These are phyloP conservation scores for Debaryomyces tyrocola DNA, from an alignment of 805 yeast species.

Conservation along the genomic window DNA sequence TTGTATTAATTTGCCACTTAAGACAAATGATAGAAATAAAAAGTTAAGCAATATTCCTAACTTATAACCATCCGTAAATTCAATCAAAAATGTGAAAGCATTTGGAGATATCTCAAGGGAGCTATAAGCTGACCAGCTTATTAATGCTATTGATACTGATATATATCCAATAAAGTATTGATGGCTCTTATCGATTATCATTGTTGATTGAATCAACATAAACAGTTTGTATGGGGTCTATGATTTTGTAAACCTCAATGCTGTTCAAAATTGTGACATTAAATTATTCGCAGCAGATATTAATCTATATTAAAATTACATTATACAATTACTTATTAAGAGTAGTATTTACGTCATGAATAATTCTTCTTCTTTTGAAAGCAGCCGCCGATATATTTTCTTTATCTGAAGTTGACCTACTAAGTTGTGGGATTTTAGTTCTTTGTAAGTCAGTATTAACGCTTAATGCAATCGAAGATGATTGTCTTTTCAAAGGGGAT, in stretches of 20 bases:
- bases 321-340: constrained; percentile 3
- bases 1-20: constrained; percentile 45
- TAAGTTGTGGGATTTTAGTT: constrained; percentile 2
- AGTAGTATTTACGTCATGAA: constrained; percentile 4
- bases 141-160: constrained; percentile 16
- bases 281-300: background rate
- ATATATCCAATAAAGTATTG: constrained; percentile 19
- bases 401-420: background rate
- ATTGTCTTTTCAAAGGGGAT: constrained; percentile 4
- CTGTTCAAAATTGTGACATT: background rate
- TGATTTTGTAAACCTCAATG: background rate
- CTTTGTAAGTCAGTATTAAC: background rate
- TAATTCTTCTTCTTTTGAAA: constrained; percentile 11
- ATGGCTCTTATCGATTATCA: constrained; percentile 10
- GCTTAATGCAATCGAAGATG: background rate
- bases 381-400: constrained; percentile 2
- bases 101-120: constrained; percentile 21
- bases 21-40: constrained; percentile 18
- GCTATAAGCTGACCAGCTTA: constrained; percentile 21
- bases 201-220: background rate
- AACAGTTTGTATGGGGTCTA: background rate
- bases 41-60: constrained; percentile 28
- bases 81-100: constrained; percentile 22
- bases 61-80: constrained; percentile 31
- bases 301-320: background rate